A percentile compares a stretch with the other conserved stretches of the same genome.
Conservation (phyloP, 768 basidiomycete species). For the Peribolospora kevripleyi region DNA sequence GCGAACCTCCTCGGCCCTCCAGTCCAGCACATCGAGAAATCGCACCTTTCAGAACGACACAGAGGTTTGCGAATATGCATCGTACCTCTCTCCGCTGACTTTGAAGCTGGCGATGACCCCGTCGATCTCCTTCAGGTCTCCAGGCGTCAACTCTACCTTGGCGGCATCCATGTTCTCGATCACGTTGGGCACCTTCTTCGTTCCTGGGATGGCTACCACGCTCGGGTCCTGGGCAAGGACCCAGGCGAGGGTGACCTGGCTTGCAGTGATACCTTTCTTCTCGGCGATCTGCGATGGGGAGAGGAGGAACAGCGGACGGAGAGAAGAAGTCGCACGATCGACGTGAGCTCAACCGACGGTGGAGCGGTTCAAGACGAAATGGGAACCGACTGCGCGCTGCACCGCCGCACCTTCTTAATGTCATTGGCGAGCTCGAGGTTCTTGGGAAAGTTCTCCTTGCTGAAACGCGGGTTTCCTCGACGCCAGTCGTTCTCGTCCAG, state of each 20-base stretch:
- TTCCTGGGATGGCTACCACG: background rate
- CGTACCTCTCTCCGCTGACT: too few species aligned
- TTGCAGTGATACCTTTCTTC: slow-evolving; percentile 13
- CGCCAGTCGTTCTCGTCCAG: background rate
- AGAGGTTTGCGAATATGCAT: too few species aligned
- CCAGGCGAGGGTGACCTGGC: slow-evolving; percentile 17
- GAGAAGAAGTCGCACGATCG: too few species aligned
- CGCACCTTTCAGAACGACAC: too few species aligned
- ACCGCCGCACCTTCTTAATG: slow-evolving; percentile 5
- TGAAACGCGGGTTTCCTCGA: slow-evolving; percentile 9
- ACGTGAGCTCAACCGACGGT: too few species aligned
- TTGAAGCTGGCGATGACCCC: background rate
- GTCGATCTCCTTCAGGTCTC: background rate
- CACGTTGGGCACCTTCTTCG: background rate
- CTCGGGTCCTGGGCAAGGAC: slow-evolving; percentile 11
- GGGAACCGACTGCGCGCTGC: background rate
- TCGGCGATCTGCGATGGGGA: slow-evolving; percentile 8
- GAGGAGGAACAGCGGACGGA: too few species aligned
- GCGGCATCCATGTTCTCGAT: background rate
- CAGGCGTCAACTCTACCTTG: background rate
- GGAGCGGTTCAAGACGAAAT: background rate
- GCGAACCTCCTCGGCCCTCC: too few species aligned
- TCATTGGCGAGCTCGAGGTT: slow-evolving; percentile 16
- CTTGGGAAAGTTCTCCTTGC: slow-evolving; percentile 10
- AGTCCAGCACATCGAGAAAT: too few species aligned